Evolutionary conservation across 352 stramenopile species (phyloP).

Genomic region (Phytophthora uliginosa): DNA sequence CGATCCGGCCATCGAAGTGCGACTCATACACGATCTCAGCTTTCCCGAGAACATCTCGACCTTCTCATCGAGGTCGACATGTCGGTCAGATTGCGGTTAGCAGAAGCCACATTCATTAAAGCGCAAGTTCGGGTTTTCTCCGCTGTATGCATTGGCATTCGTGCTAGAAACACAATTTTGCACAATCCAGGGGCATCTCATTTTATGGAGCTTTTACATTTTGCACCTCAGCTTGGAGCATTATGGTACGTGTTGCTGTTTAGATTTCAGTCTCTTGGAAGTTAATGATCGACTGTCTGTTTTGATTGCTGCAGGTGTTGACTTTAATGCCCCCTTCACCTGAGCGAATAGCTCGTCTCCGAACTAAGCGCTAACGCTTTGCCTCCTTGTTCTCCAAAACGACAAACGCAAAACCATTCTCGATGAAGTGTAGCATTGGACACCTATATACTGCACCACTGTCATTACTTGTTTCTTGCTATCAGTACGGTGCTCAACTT

Average conservation of each 20-base stretch:
- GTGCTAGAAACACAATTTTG: not conserved
- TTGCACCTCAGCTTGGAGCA: not conserved
- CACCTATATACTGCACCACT: too few relatives aligned
- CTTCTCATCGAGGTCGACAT: too few relatives aligned
- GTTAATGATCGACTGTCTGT: not conserved
- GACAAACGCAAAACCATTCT: too few relatives aligned
- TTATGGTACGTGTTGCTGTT: not conserved
- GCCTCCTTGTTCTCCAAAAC: too few relatives aligned
- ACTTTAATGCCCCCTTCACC: not conserved
- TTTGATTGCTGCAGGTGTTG: not conserved
- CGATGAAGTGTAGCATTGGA: too few relatives aligned
- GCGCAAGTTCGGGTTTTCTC: not conserved
- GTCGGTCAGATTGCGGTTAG: too few relatives aligned
- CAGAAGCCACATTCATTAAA: too few relatives aligned
- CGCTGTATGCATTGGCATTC: not conserved
- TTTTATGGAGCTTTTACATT: slow-evolving; percentile 1
- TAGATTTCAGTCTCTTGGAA: not conserved
- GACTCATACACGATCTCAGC: not conserved
- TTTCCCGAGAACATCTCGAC: too few relatives aligned
- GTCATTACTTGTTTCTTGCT: too few relatives aligned
- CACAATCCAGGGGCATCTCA: not conserved
- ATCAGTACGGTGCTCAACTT: too few relatives aligned
- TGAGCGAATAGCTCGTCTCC: not conserved
- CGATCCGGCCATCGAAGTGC: not conserved
- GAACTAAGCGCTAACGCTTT: too few relatives aligned